Base-by-base conservation (phyloP, 2,329 filamentous ascomycete species). In the Thelonectria blattea region DNA sequence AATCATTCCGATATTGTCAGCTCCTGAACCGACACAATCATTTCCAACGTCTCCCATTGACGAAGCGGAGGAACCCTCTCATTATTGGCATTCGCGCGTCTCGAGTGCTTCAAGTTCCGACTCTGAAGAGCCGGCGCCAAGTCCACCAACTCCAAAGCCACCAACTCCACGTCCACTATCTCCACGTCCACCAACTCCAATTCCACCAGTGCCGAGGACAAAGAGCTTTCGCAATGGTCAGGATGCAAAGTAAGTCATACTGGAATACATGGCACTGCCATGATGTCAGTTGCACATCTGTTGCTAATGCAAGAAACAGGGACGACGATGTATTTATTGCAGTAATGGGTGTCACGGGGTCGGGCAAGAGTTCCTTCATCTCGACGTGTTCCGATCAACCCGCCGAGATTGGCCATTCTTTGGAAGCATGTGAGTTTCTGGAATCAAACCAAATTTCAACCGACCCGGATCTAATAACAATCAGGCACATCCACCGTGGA, bases 281-380 rank as follows among this genome's bases (percentile, higher is more conserved):
- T 30, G 27, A 7, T 30, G 8, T 30, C 8, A 30, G 27, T 30
- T 30, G 27, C 6, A n/a, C 12, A 5, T 5, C 3, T 15, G 11
- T 2, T 20, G 17, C 20, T 56, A 18, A 56, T 24, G 22, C 6
- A 22, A 2, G 3, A 10, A 20, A 18, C 37, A 63, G 58, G 15
- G 50, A 32, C 3, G 54, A 32, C 2, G 59, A 64, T 32, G 34
- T 50, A 0, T 64, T 64, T 12, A 60, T 64, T 12, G 60, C 62
- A 3, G 30, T 64, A 3, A 62, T 62, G 62, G 62, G 60, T 1
- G 27, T 64, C 1, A 59, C 62, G 3, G 62, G 62, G 5, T 57
- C 60, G 5, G 60, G 62, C 1, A 64, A 64, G 42, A 62, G 62
- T 14, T 57, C 62, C 1, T 64, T 64, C 11, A 64, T 60, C 15